A percentile compares a stretch with the other conserved stretches of the same genome.
phyloP scores from a whole-genome alignment of 202 grass and related monocot species.

The Hordeum pubiflorum region DNA sequence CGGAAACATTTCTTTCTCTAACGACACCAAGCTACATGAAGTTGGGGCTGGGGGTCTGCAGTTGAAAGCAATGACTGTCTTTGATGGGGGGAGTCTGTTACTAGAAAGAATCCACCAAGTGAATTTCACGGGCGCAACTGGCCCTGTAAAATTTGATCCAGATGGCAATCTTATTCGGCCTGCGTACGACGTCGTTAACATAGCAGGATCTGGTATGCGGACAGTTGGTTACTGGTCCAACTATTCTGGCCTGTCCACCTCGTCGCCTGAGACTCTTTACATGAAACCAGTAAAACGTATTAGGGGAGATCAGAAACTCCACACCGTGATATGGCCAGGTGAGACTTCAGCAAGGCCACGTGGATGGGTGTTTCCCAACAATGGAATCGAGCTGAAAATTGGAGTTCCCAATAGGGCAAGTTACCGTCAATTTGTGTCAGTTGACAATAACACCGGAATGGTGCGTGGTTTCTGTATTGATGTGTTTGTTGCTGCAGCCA shows the following conservation, averaged over 20 bases:
- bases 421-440: conserved; percentile 55
- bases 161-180: conserved; percentile 54
- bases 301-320: conserved; percentile 38
- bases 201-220: conserved; percentile 56
- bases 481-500: conserved; percentile 73
- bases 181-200: conserved; percentile 67
- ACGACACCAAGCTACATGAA: conserved; percentile 47
- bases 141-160: conserved; percentile 52
- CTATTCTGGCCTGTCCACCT: conserved; percentile 61
- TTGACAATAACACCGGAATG: conserved; percentile 21
- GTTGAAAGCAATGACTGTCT: conserved; percentile 56
- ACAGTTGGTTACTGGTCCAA: conserved; percentile 78
- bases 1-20: conserved; percentile 69
- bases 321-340: conserved; percentile 58
- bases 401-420: conserved; percentile 68
- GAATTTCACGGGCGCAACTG: conserved; percentile 62
- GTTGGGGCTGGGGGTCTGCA: conserved; percentile 32
- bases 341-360: conserved; percentile 47
- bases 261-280: conserved; percentile 57
- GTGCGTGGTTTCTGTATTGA: conserved; percentile 67
- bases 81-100: conserved; percentile 48
- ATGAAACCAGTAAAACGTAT: conserved; percentile 38
- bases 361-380: conserved; percentile 80
- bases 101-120: conserved; percentile 49
- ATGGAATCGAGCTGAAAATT: conserved; percentile 60